phyloP scores from a whole-genome alignment of 176 grass and related monocot species.

The Eleusine coracana region DNA sequence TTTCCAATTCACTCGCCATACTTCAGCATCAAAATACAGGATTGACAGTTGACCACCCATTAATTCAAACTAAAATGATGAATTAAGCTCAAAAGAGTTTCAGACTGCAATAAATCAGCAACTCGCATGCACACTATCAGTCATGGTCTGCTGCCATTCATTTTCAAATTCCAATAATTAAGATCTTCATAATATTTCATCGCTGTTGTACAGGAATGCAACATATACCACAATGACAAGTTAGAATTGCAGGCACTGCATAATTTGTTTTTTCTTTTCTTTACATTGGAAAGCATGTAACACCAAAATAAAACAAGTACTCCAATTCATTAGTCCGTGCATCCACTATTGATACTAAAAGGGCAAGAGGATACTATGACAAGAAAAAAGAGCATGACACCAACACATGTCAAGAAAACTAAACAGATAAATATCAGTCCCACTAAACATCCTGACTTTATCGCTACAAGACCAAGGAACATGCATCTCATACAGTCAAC shows the following conservation, averaged over 20 bases:
- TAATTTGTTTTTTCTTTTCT: neutral
- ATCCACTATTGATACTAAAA: slow-evolving; percentile 4
- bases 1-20: neutral
- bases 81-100: too few relatives aligned
- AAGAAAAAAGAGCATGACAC: slow-evolving; percentile 22
- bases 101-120: too few relatives aligned
- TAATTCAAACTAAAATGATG: neutral
- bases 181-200: slow-evolving; percentile 1
- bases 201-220: neutral
- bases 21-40: neutral
- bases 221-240: neutral
- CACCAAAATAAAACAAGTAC: slow-evolving; percentile 20
- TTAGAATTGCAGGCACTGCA: neutral
- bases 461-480: slow-evolving; percentile 14
- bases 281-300: neutral
- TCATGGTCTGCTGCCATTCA: neutral
- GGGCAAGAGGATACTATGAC: neutral
- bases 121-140: too few relatives aligned
- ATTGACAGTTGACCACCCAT: slow-evolving; percentile 10
- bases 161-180: slow-evolving; percentile 12
- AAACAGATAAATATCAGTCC: slow-evolving; percentile 14
- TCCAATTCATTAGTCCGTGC: neutral
- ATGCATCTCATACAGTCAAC: neutral
- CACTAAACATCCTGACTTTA: neutral
- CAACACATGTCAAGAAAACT: slow-evolving; percentile 10